Evolutionary conservation across 169 alveolate genomes (phyloP), one percentile per base, ranked within the genome.

Genomic region (Neospora caninum): DNA sequence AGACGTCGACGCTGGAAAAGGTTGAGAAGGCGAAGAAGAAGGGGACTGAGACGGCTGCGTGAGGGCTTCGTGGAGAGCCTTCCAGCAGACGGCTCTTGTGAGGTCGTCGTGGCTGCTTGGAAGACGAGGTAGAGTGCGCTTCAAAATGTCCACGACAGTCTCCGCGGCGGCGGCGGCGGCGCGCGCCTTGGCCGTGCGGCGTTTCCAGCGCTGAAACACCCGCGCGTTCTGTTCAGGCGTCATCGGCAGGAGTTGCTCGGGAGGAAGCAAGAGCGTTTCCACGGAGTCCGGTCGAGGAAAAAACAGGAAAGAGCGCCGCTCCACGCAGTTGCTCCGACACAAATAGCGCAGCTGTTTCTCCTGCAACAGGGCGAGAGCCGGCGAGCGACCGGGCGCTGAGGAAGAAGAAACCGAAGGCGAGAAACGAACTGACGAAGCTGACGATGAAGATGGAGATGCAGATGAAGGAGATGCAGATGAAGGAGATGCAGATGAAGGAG

Each of bases 311-410:
- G 94, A 94, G 78, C 95, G 58, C 38, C 91, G 87, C 42, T 94
- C 88, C 49, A 95, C 91, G 95, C 92, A 89, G 88, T 94, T 95
- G n/a, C 96, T 93, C 43, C 95, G 92, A 38, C 95, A 64, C 42
- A 92, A 91, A 73, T 94, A 95, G 43, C 97, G 94, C 95, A 95
- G 95, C 78, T 95, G 97, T 87, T 95, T 93, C 94, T 95, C 97
- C 45, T 93, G 91, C 42, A 93, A 43, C 4, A 91, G 84, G 20
- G 58, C 39, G 67, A 49, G 36, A 9, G 49, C n/a, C 58, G 80
- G 94, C 49, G 70, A 92, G 91, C 67, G 96, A 43, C 31, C 45
- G 45, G 45, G 22, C 45, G 13, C 22, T 16, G 86, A 4, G 27
- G 86, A 16, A 38, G 39, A 38, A 20, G 86, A n/a, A 4, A 43